A percentile compares a stretch with the other conserved stretches of the same genome.
phyloP scores from a whole-genome alignment of 768 basidiomycete species.

The Pisolithus marmoratus region DNA sequence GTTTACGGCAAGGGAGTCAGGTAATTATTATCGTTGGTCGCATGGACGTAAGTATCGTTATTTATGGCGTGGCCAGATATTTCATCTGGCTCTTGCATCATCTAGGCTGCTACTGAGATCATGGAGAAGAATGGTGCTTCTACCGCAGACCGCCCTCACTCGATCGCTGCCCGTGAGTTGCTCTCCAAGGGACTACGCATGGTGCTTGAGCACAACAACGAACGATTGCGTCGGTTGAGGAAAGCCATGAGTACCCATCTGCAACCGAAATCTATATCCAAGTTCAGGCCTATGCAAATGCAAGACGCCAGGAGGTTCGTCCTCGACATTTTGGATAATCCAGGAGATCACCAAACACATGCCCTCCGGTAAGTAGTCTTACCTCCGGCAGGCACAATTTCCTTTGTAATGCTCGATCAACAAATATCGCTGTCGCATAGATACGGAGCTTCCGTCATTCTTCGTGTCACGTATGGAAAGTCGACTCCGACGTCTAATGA shows the following conservation, averaged over 20 bases:
- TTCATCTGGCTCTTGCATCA: background rate
- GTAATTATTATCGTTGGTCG: constrained; percentile 16
- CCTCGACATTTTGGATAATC: constrained; percentile 26
- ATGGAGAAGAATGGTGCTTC: constrained; percentile 54
- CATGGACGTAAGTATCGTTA: constrained; percentile 11
- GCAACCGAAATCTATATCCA: constrained; percentile 40
- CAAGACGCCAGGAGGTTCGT: constrained; percentile 22
- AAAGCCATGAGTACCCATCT: constrained; percentile 52
- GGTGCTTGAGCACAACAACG: constrained; percentile 44
- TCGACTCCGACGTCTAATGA: constrained; percentile 14
- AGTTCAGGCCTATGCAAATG: constrained; percentile 40
- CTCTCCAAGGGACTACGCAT: constrained; percentile 48
- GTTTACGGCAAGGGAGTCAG: constrained; percentile 40
- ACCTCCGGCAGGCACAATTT: background rate
- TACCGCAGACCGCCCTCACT: constrained; percentile 44
- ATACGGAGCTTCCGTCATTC: constrained; percentile 17
- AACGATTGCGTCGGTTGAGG: constrained; percentile 47
- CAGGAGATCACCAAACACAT: constrained; percentile 33
- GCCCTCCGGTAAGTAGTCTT: constrained; percentile 43
- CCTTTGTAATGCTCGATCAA: background rate
- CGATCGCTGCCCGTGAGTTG: constrained; percentile 48
- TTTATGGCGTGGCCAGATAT: background rate
- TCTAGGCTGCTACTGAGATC: constrained; percentile 47
- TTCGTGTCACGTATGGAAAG: constrained; percentile 22
- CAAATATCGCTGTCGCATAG: constrained; percentile 8